Evolutionary conservation across 2,329 filamentous ascomycete species (phyloP).

Genomic region (Davidsoniella neocaledoniae): DNA sequence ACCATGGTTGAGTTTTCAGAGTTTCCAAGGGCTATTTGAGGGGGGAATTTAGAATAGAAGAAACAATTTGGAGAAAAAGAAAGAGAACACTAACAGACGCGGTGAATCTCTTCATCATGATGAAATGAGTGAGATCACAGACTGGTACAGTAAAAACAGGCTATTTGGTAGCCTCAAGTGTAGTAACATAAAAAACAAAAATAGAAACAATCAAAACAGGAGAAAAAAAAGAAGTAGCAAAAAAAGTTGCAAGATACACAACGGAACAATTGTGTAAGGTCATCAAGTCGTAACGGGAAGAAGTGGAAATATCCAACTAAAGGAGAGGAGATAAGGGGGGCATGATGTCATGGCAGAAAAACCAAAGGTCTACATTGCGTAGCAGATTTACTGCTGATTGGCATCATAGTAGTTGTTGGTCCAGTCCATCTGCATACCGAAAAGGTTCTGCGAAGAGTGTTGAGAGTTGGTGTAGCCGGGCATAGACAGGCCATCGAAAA

Average conservation of each 20-base stretch:
- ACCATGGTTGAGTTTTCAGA: neutral
- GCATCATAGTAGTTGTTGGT: conserved; percentile 20
- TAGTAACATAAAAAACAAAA: neutral
- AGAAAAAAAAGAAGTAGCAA: neutral
- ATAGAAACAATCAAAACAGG: conserved; percentile 2
- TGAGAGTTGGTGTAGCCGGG: conserved; percentile 35
- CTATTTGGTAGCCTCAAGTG: neutral
- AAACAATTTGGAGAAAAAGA: neutral
- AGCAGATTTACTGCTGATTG: conserved; percentile 16
- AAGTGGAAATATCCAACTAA: neutral
- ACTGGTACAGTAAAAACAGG: conserved; percentile 1
- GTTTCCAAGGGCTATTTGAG: neutral
- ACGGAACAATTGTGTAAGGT: neutral
- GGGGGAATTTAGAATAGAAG: neutral
- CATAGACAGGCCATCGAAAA: conserved; percentile 36
- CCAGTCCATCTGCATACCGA: conserved; percentile 26
- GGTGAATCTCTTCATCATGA: neutral
- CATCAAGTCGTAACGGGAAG: conserved; percentile 2
- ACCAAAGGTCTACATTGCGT: neutral
- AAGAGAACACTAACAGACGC: neutral
- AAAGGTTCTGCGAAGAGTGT: conserved; percentile 30
- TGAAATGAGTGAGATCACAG: conserved; percentile 1
- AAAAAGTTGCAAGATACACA: neutral
- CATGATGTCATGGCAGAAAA: neutral
- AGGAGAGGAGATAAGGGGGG: neutral